Conservation (phyloP, 495 filamentous ascomycete species). For the Pyronema domesticum region DNA sequence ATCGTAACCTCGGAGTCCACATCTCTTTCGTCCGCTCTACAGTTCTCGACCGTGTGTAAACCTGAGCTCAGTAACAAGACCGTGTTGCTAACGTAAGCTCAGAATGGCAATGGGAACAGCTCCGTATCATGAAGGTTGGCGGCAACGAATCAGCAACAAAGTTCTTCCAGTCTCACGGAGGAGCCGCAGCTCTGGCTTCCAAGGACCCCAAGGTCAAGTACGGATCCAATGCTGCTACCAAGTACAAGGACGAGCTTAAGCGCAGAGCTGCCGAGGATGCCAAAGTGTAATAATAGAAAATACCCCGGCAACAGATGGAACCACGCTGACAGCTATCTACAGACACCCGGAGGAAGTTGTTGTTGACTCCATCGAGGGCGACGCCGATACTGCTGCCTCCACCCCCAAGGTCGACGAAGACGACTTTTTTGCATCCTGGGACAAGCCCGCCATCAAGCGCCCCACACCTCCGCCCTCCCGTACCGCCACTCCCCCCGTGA, state of each 20-base stretch:
- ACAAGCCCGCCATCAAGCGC: constrained; percentile 92
- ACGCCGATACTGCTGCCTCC: constrained; percentile 42
- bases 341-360: constrained; percentile 78
- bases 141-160: constrained; percentile 97
- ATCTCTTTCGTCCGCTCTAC: constrained; percentile 98
- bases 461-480: constrained; percentile 87
- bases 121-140: constrained; percentile 95
- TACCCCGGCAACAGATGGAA: no score
- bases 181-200: constrained; percentile 78
- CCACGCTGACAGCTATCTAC: background rate
- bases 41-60: constrained; percentile 82
- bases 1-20: constrained; percentile 80
- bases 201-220: constrained; percentile 96
- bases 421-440: constrained; percentile 98
- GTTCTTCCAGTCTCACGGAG: constrained; percentile 90
- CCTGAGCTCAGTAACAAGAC: background rate
- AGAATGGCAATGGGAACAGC: constrained; percentile 99
- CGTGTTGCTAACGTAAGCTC: background rate
- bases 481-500: constrained; percentile 69
- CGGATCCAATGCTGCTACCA: constrained; percentile 69
- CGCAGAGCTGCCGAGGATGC: constrained; percentile 63
- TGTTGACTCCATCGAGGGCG: constrained; percentile 50
- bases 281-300: constrained; percentile 38
- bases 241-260: constrained; percentile 93
- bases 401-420: constrained; percentile 62